Percentiles rank a stretch among this genome's conserved stretches.
Conservation (phyloP, 2,329 filamentous ascomycete species). For the Fusarium sp. region DNA sequence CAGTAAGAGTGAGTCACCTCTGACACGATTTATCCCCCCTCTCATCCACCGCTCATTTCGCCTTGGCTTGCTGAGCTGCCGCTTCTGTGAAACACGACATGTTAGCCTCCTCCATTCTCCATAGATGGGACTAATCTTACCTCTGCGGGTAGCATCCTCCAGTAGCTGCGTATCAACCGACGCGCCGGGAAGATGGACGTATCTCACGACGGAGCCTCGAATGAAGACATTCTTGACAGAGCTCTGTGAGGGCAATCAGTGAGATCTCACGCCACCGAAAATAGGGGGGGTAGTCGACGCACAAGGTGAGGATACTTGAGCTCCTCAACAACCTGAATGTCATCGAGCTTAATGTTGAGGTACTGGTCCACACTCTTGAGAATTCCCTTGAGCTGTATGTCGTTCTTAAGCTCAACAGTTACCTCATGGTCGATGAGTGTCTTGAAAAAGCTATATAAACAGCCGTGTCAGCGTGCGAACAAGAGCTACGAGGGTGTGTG, state of each 20-base stretch:
- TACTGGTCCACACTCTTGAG: constrained; percentile 99
- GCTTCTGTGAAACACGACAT: constrained; percentile 61
- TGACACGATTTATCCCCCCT: constrained; percentile 17
- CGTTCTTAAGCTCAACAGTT: constrained; percentile 99
- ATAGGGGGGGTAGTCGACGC: constrained; percentile 42
- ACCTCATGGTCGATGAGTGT: constrained; percentile 97
- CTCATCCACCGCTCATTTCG: constrained; percentile 57
- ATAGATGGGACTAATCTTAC: constrained; percentile 59
- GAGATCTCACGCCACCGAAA: not conserved
- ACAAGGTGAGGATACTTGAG: constrained; percentile 95
- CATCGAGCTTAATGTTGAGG: constrained; percentile 98
- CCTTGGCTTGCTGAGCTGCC: constrained; percentile 69
- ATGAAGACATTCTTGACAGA: constrained; percentile 97
- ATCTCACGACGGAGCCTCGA: constrained; percentile 90
- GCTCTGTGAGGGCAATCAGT: constrained; percentile 57
- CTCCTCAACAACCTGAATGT: constrained; percentile 93
- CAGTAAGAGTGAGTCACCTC: constrained; percentile 11
- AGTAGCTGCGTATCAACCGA: constrained; percentile 88
- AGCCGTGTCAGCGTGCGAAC: constrained; percentile 10
- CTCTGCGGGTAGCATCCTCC: constrained; percentile 91
- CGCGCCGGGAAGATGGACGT: constrained; percentile 86
- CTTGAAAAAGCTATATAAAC: constrained; percentile 86
- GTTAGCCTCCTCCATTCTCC: constrained; percentile 14
- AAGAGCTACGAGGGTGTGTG: not conserved
- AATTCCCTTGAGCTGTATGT: constrained; percentile 95